Evolutionary conservation across 2,329 filamentous ascomycete species (phyloP).

Genomic region (Fusarium sp.): DNA sequence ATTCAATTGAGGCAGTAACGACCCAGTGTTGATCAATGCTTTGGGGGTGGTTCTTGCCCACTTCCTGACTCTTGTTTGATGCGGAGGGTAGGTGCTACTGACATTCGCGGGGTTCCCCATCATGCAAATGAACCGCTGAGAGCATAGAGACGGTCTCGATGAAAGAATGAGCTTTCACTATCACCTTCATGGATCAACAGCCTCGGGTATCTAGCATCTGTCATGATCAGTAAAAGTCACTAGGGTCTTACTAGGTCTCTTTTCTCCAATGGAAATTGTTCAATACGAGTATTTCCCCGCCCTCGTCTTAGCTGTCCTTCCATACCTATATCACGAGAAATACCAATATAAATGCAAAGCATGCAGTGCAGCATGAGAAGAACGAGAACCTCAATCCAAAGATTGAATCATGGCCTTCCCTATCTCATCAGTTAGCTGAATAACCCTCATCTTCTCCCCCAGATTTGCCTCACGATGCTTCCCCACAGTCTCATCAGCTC

Average conservation of each 20-base stretch:
- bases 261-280: slow-evolving; percentile 15
- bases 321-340: background rate
- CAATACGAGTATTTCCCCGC: slow-evolving; percentile 22
- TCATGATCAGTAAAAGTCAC: slow-evolving; percentile 15
- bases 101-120: background rate
- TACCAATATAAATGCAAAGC: background rate
- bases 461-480: background rate
- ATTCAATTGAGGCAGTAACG: slow-evolving; percentile 3
- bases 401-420: background rate
- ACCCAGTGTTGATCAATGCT: slow-evolving; percentile 7
- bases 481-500: slow-evolving; percentile 28
- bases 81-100: background rate
- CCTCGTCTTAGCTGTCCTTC: background rate
- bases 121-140: background rate
- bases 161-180: background rate
- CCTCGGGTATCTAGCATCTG: background rate
- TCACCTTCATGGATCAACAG: background rate
- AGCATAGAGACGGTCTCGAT: background rate
- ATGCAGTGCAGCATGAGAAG: background rate
- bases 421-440: background rate
- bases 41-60: slow-evolving; percentile 31
- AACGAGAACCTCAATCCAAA: background rate
- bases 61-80: background rate
- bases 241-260: background rate
- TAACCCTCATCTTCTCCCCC: slow-evolving; percentile 13